Evolutionary conservation across 805 yeast genomes (phyloP).

Genomic region (Starmerella cellae): DNA sequence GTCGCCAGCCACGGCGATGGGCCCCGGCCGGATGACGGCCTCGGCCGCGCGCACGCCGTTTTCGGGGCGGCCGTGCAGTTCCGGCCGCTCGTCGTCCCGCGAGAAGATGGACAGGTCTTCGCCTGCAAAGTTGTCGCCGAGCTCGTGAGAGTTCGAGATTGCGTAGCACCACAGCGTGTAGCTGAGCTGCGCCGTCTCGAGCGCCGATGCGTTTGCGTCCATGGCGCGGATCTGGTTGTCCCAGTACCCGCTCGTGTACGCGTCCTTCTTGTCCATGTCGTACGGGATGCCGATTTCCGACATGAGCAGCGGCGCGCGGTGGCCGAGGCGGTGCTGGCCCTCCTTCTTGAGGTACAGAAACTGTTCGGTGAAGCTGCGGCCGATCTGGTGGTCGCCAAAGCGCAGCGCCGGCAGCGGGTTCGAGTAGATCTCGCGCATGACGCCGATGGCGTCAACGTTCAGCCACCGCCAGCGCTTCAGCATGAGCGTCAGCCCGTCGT

Average conservation of each 20-base stretch:
- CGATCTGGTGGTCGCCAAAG: slow-evolving; percentile 63
- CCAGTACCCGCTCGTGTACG: slow-evolving; percentile 56
- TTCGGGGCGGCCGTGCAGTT: slow-evolving; percentile 7
- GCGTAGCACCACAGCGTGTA: slow-evolving; percentile 83
- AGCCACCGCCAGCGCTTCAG: slow-evolving; percentile 73
- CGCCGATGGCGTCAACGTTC: slow-evolving; percentile 82
- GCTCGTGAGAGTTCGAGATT: slow-evolving; percentile 54
- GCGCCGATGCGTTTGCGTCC: slow-evolving; percentile 67
- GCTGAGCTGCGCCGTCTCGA: slow-evolving; percentile 59
- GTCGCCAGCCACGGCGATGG: slow-evolving; percentile 49
- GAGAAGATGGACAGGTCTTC: slow-evolving; percentile 90
- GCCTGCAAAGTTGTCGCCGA: slow-evolving; percentile 90
- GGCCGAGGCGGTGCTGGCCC: slow-evolving; percentile 48
- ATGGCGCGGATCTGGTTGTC: slow-evolving; percentile 64
- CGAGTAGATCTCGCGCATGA: slow-evolving; percentile 61
- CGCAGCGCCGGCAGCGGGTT: slow-evolving; percentile 59
- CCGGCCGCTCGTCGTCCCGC: slow-evolving; percentile 19
- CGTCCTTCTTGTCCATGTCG: slow-evolving; percentile 74
- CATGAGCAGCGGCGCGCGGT: slow-evolving; percentile 56
- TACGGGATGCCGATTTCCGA: slow-evolving; percentile 97
- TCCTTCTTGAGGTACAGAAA: slow-evolving; percentile 54
- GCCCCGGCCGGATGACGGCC: slow-evolving; percentile 68
- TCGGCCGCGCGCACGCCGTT: slow-evolving; percentile 63
- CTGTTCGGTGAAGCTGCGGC: slow-evolving; percentile 60
- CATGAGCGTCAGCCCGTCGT: slow-evolving; percentile 90